Evolutionary conservation across 2,329 filamentous ascomycete genomes (phyloP), one percentile per base, ranked within the genome.

Genomic region (Penicillium concentricum): DNA sequence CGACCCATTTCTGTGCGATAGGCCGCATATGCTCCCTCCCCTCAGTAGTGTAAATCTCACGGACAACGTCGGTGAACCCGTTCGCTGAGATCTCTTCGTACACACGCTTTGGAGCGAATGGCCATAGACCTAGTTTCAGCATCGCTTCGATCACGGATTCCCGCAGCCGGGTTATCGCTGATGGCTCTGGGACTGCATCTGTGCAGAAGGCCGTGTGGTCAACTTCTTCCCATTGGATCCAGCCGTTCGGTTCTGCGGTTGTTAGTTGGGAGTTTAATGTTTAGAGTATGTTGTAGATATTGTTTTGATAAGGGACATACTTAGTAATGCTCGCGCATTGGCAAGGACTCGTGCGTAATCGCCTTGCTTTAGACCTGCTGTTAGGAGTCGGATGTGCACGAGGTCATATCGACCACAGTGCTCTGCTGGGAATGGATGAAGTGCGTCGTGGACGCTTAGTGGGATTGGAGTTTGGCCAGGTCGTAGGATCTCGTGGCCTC

Each of bases 161-260:
- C n/a, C 54, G 50, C 22, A 65, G 51, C 26, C 51, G 37, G 1
- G 37, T 44, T 24, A 63, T 43, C 9, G 45, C 44, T 5, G 54
- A 47, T 13, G 18, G 50, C 34, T 63, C 56, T 20, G 63, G 55
- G 2, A 46, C 12, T 3, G 52, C 38, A 15, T 59, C 49, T 1
- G 61, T 68, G 35, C 54, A 50, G 58, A 65, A 66, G 9, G 57
- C 52, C 1, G 51, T 58, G 16, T 55, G 34, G 58, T 68, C 61
- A 22, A 65, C 52, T 42, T 70, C 68, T 53, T 67, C 66, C 68
- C 68, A 70, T 57, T 68, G 68, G 44, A 70, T 59, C 56, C 67
- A 61, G 30, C 68, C 68, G 26, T 60, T 64, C 15, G 61, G 64
- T 56, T 63, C 67, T 69, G 30, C 3, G 12, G 34, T 45, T n/a